These are phyloP conservation scores for Exophiala aquamarina DNA, from an alignment of 2,329 filamentous ascomycete species.

Conservation along the genomic window DNA sequence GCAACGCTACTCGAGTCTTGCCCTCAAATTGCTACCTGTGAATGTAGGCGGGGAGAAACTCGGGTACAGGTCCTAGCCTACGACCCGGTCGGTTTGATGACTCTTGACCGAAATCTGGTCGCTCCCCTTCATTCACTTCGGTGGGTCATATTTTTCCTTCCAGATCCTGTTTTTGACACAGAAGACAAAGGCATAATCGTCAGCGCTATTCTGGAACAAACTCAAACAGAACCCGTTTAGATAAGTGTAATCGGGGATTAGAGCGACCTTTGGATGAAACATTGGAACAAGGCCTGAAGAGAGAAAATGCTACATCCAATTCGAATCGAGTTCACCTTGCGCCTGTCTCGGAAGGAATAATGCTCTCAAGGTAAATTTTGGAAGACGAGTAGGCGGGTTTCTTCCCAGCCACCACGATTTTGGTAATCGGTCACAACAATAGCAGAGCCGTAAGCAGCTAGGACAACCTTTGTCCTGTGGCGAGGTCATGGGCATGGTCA, in stretches of 20 bases:
- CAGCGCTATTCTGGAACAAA: too few relatives aligned
- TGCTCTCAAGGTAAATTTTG: background rate
- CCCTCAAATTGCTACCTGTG: too few relatives aligned
- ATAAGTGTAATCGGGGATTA: slow-evolving; percentile 14
- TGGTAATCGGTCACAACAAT: background rate
- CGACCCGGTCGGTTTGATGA: background rate
- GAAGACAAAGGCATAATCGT: too few relatives aligned
- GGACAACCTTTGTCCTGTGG: too few relatives aligned
- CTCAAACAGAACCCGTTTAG: too few relatives aligned
- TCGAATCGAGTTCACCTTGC: background rate
- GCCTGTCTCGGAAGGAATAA: slow-evolving; percentile 10
- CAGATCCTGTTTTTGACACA: slow-evolving; percentile 84
- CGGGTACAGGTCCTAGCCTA: too few relatives aligned
- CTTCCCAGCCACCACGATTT: slow-evolving; percentile 21
- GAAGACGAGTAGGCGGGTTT: background rate
- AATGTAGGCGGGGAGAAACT: too few relatives aligned
- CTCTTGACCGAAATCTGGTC: too few relatives aligned
- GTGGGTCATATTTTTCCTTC: slow-evolving; percentile 86
- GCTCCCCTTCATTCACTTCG: slow-evolving; percentile 13
- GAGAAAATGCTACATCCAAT: too few relatives aligned
- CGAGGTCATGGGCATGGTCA: too few relatives aligned
- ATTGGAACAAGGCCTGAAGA: background rate
- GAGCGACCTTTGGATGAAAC: slow-evolving; percentile 13
- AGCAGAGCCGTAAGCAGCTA: background rate
- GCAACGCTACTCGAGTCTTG: too few relatives aligned